Evolutionary conservation across 2,329 filamentous ascomycete genomes (phyloP).

Genomic region (Fusarium sp.): DNA sequence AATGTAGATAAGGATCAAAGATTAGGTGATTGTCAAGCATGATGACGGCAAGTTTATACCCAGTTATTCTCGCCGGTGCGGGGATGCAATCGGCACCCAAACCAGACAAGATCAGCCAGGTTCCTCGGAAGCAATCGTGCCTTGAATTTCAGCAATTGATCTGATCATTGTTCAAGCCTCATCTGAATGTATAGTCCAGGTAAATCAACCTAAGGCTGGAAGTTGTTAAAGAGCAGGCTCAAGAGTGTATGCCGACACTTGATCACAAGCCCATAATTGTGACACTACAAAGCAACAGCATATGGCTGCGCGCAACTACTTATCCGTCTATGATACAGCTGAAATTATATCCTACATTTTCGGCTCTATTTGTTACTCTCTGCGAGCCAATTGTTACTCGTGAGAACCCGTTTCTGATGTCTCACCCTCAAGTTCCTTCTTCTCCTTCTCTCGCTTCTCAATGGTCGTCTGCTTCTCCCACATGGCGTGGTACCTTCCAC

Average conservation of each 20-base stretch:
- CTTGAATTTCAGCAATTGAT: neutral
- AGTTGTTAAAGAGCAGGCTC: neutral
- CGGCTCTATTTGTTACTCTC: neutral
- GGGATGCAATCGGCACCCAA: neutral
- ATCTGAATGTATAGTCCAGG: neutral
- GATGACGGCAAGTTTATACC: neutral
- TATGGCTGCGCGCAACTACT: neutral
- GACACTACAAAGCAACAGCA: neutral
- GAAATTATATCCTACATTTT: slow-evolving; percentile 5
- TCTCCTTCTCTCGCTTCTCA: slow-evolving; percentile 55
- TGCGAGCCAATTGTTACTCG: neutral
- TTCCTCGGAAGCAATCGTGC: neutral
- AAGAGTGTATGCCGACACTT: neutral
- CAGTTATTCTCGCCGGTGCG: neutral
- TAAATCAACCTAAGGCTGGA: neutral
- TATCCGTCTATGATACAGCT: neutral
- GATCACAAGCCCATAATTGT: neutral
- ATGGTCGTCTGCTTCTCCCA: slow-evolving; percentile 67
- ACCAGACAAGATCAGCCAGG: neutral
- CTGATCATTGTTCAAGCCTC: too few species aligned
- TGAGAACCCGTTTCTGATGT: slow-evolving; percentile 23
- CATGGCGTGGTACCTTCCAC: slow-evolving; percentile 66
- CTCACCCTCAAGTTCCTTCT: slow-evolving; percentile 49
- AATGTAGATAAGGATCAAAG: neutral
- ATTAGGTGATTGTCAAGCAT: neutral